These are phyloP conservation scores for Blastobotrys capitulatus DNA, from an alignment of 1,139 yeast genomes.

Conservation along the genomic window DNA sequence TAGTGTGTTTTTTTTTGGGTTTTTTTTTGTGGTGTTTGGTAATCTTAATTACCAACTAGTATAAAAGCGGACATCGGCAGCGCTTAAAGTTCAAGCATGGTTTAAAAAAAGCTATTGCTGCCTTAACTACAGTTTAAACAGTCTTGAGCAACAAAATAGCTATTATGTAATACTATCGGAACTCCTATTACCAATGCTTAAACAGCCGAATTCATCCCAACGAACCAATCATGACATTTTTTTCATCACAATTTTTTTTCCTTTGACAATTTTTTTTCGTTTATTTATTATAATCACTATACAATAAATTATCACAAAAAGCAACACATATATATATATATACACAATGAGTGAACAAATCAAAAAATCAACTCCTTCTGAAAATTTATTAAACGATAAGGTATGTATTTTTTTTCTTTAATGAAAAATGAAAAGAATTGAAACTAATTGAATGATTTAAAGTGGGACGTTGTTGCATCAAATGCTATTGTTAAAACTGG, in stretches of 20 bases:
- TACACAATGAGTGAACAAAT: constrained; percentile 25
- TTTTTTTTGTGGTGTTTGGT: too few relatives aligned
- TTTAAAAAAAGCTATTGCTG: too few relatives aligned
- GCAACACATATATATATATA: too few relatives aligned
- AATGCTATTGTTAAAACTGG: constrained; percentile 94
- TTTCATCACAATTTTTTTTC: constrained; percentile 1
- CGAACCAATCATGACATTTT: constrained; percentile 3
- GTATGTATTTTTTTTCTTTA: constrained; percentile 33
- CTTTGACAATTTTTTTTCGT: background rate
- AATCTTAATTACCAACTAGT: too few relatives aligned
- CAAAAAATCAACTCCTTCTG: constrained; percentile 37
- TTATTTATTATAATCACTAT: background rate
- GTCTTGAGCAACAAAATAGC: too few relatives aligned
- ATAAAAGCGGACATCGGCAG: too few relatives aligned
- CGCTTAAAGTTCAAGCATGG: too few relatives aligned
- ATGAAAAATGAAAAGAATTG: background rate
- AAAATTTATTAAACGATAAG: constrained; percentile 71
- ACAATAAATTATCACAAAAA: background rate
- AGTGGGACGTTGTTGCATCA: constrained; percentile 96
- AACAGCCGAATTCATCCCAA: background rate
- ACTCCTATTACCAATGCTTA: too few relatives aligned
- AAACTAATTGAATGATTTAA: background rate
- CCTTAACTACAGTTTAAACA: too few relatives aligned
- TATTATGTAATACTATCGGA: too few relatives aligned
- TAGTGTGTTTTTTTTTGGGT: too few relatives aligned